These are phyloP conservation scores for Flaveria robusta DNA, from an alignment of 129 eudicot species.

Conservation along the genomic window DNA sequence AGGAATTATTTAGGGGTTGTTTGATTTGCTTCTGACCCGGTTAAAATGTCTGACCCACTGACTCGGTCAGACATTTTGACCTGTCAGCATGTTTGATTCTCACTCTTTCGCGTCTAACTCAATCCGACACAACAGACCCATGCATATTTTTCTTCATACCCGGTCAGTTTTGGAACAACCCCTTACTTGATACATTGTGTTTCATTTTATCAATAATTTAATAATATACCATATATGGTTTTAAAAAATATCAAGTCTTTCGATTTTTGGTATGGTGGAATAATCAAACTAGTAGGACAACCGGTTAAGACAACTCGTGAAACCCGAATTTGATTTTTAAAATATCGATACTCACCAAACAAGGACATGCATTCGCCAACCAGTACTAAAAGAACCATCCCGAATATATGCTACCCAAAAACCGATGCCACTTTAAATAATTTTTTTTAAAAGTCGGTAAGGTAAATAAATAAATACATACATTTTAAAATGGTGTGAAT, in stretches of 20 bases:
- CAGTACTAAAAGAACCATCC: constrained; percentile 26
- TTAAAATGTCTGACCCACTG: too few relatives aligned
- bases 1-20: too few relatives aligned
- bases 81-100: too few relatives aligned
- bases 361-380: constrained; percentile 9
- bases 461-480: too few relatives aligned
- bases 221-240: background rate
- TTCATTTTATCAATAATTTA: too few relatives aligned
- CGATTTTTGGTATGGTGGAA: background rate
- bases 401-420: constrained; percentile 5
- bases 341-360: constrained; percentile 12
- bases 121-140: too few relatives aligned
- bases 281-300: background rate
- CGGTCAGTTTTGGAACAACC: too few relatives aligned
- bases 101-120: too few relatives aligned
- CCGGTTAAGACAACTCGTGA: background rate
- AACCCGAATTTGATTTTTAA: background rate
- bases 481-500: too few relatives aligned
- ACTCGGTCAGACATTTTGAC: too few relatives aligned
- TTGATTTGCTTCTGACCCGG: too few relatives aligned
- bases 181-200: background rate
- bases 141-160: too few relatives aligned
- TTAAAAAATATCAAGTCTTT: background rate
- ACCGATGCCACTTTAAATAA: constrained; percentile 25
- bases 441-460: background rate